Percentiles rank a stretch among this genome's conserved stretches.
These are phyloP conservation scores for Amanita rimosa DNA, from an alignment of 768 basidiomycete genomes.

Conservation along the genomic window DNA sequence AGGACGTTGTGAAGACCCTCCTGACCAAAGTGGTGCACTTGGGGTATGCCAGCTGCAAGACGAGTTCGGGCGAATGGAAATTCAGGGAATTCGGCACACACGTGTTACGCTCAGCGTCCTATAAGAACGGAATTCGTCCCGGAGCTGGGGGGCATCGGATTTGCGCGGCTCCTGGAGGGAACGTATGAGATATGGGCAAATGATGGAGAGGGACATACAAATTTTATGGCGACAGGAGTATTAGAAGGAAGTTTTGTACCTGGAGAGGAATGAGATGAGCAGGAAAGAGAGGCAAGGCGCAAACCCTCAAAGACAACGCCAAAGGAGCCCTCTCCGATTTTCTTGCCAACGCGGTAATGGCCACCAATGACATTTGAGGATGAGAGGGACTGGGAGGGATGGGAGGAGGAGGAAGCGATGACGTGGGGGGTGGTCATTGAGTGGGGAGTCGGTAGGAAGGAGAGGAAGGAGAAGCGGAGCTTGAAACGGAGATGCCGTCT, in stretches of 20 bases:
- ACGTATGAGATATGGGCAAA: constrained; percentile 8
- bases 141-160: constrained; percentile 93
- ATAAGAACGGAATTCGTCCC: constrained; percentile 97
- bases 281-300: constrained; percentile 11
- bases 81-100: constrained; percentile 26
- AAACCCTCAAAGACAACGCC: constrained; percentile 95
- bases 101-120: constrained; percentile 87
- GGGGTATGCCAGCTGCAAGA: constrained; percentile 80
- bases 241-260: constrained; percentile 80
- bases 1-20: constrained; percentile 96
- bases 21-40: constrained; percentile 98
- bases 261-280: constrained; percentile 18
- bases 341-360: constrained; percentile 88
- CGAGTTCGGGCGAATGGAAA: constrained; percentile 4
- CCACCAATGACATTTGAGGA: constrained; percentile 68
- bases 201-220: constrained; percentile 41
- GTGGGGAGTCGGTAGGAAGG: constrained; percentile 3
- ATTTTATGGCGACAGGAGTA: constrained; percentile 93
- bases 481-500: constrained; percentile 1
- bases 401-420: constrained; percentile 61
- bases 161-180: constrained; percentile 78
- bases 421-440: constrained; percentile 77
- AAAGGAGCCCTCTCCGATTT: constrained; percentile 99
- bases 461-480: constrained; percentile 8
- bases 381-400: constrained; percentile 51